phyloP scores from a whole-genome alignment of 257 asterid species.

The Avicennia marina region DNA sequence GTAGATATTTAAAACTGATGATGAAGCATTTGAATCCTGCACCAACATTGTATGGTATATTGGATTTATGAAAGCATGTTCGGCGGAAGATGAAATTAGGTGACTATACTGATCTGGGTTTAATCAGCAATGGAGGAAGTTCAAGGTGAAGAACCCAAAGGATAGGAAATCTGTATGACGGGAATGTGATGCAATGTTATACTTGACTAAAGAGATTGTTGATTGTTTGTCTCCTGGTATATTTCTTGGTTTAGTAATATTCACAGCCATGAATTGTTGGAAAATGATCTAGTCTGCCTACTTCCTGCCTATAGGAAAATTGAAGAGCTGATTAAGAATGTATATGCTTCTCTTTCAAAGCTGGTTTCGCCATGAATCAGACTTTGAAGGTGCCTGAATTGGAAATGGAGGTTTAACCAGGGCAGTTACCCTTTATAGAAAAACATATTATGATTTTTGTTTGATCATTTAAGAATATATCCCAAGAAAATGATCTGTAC shows the following conservation, averaged over 20 bases:
- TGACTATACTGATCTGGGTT: slow-evolving; percentile 61
- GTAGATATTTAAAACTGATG: slow-evolving; percentile 53
- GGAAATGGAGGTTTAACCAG: slow-evolving; percentile 58
- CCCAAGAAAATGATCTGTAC: too few relatives aligned
- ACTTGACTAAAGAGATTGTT: slow-evolving; percentile 56
- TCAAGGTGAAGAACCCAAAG: slow-evolving; percentile 61
- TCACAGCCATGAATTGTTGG: slow-evolving; percentile 67
- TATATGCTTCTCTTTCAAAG: slow-evolving; percentile 56
- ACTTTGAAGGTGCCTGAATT: slow-evolving; percentile 60
- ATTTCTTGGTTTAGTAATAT: slow-evolving; percentile 63
- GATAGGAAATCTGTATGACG: slow-evolving; percentile 65
- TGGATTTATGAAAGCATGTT: slow-evolving; percentile 66
- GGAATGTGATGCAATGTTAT: slow-evolving; percentile 72
- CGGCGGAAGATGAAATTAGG: slow-evolving; percentile 63
- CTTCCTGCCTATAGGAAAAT: slow-evolving; percentile 70
- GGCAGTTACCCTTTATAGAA: slow-evolving; percentile 63
- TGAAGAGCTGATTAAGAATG: slow-evolving; percentile 56
- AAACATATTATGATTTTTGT: slow-evolving; percentile 67
- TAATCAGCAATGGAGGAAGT: slow-evolving; percentile 62
- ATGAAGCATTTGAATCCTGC: slow-evolving; percentile 57
- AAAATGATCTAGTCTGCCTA: slow-evolving; percentile 62
- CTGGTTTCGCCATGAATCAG: slow-evolving; percentile 61
- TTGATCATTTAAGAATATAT: slow-evolving; percentile 51
- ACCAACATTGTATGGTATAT: slow-evolving; percentile 58
- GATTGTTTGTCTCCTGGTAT: slow-evolving; percentile 52